Percentiles rank a stretch among this genome's conserved stretches.
phyloP scores from a whole-genome alignment of 305 asterid species.

The Solanum hybrid region DNA sequence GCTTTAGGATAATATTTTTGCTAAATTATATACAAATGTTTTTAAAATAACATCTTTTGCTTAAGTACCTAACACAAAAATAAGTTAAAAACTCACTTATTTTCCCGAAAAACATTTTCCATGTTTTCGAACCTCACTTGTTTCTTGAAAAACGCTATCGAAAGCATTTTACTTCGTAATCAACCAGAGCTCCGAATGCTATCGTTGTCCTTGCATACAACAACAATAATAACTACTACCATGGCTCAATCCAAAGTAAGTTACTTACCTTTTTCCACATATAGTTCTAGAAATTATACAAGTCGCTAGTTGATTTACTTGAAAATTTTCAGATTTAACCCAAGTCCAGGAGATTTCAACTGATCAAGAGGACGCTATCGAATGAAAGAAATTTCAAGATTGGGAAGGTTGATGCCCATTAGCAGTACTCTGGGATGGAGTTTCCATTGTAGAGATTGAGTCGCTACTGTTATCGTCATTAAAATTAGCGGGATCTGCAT shows the following conservation, averaged over 20 bases:
- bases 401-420: conserved; percentile 6
- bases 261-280: not conserved
- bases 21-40: not conserved
- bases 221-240: not conserved
- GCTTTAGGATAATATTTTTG: not conserved
- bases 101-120: not conserved
- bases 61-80: not conserved
- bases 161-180: not conserved
- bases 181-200: not conserved
- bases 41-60: not conserved
- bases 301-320: not conserved
- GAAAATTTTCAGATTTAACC: not conserved
- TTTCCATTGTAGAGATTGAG: conserved; percentile 1
- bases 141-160: not conserved
- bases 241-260: not conserved
- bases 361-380: not conserved
- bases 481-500: conserved; percentile 13
- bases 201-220: not conserved
- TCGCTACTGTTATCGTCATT: not conserved
- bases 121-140: not conserved
- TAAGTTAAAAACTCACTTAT: not conserved
- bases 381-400: not conserved
- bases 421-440: conserved; percentile 2
- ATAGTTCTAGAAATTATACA: not conserved
- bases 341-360: not conserved